Base-by-base conservation (phyloP, 768 basidiomycete species). In the Russula earlei region DNA sequence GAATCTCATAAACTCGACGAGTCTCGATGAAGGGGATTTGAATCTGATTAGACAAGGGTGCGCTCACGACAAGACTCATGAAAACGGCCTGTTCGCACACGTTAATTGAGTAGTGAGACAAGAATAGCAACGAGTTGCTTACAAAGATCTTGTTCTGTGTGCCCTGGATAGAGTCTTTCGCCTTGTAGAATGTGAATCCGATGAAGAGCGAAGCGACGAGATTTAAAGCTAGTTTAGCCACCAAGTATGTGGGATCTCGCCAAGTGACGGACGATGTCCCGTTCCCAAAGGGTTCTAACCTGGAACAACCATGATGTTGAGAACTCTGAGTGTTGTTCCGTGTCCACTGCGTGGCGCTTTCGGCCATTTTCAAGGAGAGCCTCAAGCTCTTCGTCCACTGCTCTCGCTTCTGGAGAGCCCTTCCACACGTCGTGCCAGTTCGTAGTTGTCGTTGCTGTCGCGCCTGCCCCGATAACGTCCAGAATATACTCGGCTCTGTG, bases 391-490 rank as follows among this genome's bases (percentile, higher is more conserved):
- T 66, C 51, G 49, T 74, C 67, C 46, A 77, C 66, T 2, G 38
- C 38, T 8, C 51, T 58, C 40, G 72, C 69, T 57, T 82, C 75
- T 0, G 67, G 63, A 0, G 76, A 78, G 25, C 73, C 63, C 38
- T 68, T 66, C 81, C 80, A 84, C 1, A 70, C 56, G 11, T 72
- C 65, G 48, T 76, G 67, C 81, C 82, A 84, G 62, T 83, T 74
- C 19, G 66, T 65, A 10, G 63, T 54, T 5, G 69, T 71, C 10
- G 70, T 67, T 5, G 75, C 72, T 0, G 78, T 76, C 5, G 75
- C 74, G 4, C 81, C 82, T 5, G 82, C 79, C 19, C 80, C 82
- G 38, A 82, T 82, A 24, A 73, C 75, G 41, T 77, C 73, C 31
- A 83, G 68, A 64, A 77, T 74, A 63, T 73, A 76, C 59, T 77